phyloP scores from a whole-genome alignment of 345 rosid genomes.

The Trapa bicornis region DNA sequence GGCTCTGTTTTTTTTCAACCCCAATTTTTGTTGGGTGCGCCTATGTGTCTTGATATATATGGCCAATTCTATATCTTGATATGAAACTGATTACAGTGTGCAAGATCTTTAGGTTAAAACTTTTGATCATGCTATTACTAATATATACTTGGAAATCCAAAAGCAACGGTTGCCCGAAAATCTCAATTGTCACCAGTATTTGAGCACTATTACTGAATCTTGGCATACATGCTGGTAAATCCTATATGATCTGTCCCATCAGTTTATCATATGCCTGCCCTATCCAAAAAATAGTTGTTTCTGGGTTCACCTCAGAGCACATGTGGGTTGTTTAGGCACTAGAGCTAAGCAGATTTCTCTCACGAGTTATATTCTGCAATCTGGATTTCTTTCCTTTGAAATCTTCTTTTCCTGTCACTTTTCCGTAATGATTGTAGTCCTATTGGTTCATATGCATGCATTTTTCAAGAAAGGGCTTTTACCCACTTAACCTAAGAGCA shows the following conservation, averaged over 20 bases:
- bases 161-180: not conserved
- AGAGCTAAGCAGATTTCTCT: too few relatives aligned
- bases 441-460: too few relatives aligned
- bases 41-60: not conserved
- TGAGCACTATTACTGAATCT: not conserved
- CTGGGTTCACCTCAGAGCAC: too few relatives aligned
- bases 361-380: too few relatives aligned
- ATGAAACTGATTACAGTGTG: not conserved
- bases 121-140: not conserved
- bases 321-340: too few relatives aligned
- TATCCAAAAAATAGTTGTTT: not conserved
- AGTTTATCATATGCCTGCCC: not conserved
- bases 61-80: not conserved
- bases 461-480: not conserved
- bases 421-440: too few relatives aligned
- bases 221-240: not conserved
- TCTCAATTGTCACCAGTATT: not conserved
- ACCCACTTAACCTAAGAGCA: not conserved
- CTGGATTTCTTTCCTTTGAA: too few relatives aligned
- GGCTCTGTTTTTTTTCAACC: not conserved
- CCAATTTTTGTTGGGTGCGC: not conserved
- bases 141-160: not conserved
- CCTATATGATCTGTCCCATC: not conserved
- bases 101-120: not conserved
- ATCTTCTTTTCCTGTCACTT: too few relatives aligned